Percentiles rank a stretch among this genome's conserved stretches.
Evolutionary conservation across 78 protist species (phyloP).

Genomic region (Bodo saltans): DNA sequence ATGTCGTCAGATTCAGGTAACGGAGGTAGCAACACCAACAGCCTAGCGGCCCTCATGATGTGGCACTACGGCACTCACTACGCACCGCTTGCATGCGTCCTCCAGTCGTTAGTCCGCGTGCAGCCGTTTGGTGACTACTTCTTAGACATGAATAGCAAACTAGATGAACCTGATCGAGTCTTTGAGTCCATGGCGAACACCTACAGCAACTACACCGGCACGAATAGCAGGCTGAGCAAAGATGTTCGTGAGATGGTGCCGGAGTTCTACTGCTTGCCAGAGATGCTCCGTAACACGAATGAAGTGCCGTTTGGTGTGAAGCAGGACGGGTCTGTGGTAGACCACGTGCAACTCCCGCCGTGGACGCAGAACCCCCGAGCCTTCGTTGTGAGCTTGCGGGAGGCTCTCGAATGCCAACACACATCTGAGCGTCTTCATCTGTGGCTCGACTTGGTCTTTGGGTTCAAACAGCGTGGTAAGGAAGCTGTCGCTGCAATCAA

Average conservation of each 20-base stretch:
- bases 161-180: too few relatives aligned
- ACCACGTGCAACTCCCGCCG: slow-evolving; percentile 81
- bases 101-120: too few relatives aligned
- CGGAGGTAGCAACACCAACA: too few relatives aligned
- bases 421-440: slow-evolving; percentile 77
- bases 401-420: slow-evolving; percentile 80
- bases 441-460: slow-evolving; percentile 98
- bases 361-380: slow-evolving; percentile 70
- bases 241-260: slow-evolving; percentile 91
- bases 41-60: too few relatives aligned
- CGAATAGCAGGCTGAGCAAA: too few relatives aligned
- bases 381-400: slow-evolving; percentile 37
- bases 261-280: slow-evolving; percentile 71
- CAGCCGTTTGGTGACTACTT: too few relatives aligned
- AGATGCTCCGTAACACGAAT: slow-evolving; percentile 42
- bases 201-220: too few relatives aligned
- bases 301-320: slow-evolving; percentile 28
- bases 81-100: too few relatives aligned
- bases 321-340: slow-evolving; percentile 32
- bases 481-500: slow-evolving; percentile 78
- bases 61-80: too few relatives aligned
- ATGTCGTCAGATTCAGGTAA: too few relatives aligned
- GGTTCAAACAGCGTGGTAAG: slow-evolving; percentile 89
- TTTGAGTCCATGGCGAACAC: too few relatives aligned
- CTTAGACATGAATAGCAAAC: too few relatives aligned